Evolutionary conservation across 73 alveolate genomes (phyloP), one percentile per base, ranked within the genome.

Genomic region (Paramecium primaurelia): DNA sequence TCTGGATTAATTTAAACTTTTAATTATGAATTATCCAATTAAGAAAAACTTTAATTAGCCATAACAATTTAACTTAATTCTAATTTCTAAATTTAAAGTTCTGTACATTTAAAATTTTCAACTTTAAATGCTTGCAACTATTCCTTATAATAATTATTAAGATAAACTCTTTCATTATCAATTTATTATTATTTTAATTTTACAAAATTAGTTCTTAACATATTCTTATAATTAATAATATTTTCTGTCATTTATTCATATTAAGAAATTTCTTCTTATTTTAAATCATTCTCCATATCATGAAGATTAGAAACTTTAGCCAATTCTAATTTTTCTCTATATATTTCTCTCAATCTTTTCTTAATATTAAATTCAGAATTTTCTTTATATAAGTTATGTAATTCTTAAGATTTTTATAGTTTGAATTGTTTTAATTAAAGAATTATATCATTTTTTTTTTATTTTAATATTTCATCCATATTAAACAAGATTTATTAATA

Each of bases 281-380:
- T 64, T 64, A 64, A 16, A 32, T 64, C 84, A 64, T 64, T 34
- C 11, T 64, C 84, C 45, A 64, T 64, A 32, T 64, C 84, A 28
- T 64, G 47, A 3, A 14, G 30, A 32, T 64, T 32, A 28, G 84
- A 25, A 8, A 64, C 47, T 64, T 34, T 28, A 64, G 84, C 42
- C 28, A 64, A 64, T 64, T 64, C 84, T 64, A 64, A 32, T 64
- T 64, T 64, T 64, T 64, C 84, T 64, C 28, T 64, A 64, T 64
- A 64, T 11, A 64, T 28, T 28, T 64, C 84, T 32, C 84, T 28
- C 84, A 28, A 64, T 10, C 84, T 64, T 32, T 64, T 64, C 26
- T 64, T 64, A 1, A 64, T 12, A 12, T 26, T 32, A 34, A 64
- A 64, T 64, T 64, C 84, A 14, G 47, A 28, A 18, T 64, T 34